These are phyloP conservation scores for Talinum fruticosum DNA, from an alignment of 148 eudicot genomes.

Conservation along the genomic window DNA sequence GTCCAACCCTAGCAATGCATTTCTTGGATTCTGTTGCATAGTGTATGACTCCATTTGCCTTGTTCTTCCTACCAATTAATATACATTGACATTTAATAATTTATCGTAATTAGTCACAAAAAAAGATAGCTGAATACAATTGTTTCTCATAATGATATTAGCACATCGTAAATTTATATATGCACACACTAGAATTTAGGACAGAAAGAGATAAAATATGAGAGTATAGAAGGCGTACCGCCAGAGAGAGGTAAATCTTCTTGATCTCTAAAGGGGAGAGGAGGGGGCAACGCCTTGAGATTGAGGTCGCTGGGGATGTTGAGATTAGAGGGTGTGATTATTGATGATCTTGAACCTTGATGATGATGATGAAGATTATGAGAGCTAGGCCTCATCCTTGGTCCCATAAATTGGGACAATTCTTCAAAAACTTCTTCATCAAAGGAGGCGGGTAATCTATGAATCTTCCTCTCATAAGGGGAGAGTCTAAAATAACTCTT, in stretches of 20 bases:
- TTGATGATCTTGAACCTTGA: conserved; percentile 17
- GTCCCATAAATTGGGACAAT: conserved; percentile 75
- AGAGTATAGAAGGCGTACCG: conserved; percentile 26
- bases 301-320: conserved; percentile 1
- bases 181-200: too few species aligned
- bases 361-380: neutral
- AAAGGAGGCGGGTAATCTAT: conserved; percentile 78
- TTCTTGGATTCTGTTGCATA: conserved; percentile 36
- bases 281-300: conserved; percentile 39
- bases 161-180: too few species aligned
- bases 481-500: conserved; percentile 78
- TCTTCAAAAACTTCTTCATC: conserved; percentile 88
- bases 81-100: neutral
- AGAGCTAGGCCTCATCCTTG: conserved; percentile 49
- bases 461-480: conserved; percentile 64
- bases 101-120: neutral
- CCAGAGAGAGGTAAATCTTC: conserved; percentile 45
- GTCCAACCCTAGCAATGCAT: conserved; percentile 45
- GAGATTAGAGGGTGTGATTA: conserved; percentile 3
- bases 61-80: conserved; percentile 41
- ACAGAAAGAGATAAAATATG: neutral
- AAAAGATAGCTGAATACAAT: neutral
- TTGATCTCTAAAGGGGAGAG: conserved; percentile 35
- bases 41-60: conserved; percentile 39
- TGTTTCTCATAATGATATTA: too few species aligned